Conservation (phyloP, 2,329 filamentous ascomycete species). For the Hymenoscyphus albidus region DNA sequence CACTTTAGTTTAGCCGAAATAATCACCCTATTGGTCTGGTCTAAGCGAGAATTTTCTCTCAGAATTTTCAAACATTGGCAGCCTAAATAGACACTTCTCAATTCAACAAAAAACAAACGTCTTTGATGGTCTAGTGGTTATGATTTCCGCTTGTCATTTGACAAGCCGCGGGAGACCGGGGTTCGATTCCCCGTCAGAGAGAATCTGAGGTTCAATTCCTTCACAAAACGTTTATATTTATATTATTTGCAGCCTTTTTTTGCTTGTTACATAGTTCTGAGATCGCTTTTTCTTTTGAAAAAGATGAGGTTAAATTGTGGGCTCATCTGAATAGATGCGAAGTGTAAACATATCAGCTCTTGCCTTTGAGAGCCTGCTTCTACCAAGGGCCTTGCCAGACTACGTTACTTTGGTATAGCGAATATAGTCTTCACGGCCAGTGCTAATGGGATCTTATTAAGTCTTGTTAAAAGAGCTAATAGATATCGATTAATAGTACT, state of each 20-base stretch:
- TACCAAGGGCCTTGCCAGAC: no score
- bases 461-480: no score
- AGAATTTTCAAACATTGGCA: background rate
- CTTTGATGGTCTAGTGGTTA: slow-evolving; percentile 37
- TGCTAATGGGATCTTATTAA: no score
- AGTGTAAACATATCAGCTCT: no score
- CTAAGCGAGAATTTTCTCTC: background rate
- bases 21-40: background rate
- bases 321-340: no score
- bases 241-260: background rate
- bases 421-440: no score
- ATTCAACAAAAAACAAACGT: slow-evolving; percentile 1
- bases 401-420: no score
- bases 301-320: no score
- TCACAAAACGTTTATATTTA: background rate
- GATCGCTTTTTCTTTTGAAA: no score
- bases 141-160: slow-evolving; percentile 37
- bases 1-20: background rate
- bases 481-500: no score
- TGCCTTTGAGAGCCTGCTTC: no score
- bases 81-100: background rate
- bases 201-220: background rate
- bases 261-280: no score
- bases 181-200: slow-evolving; percentile 21
- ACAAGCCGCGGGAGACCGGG: slow-evolving; percentile 26